Conservation (phyloP, 225 moss, liverwort and hornwort genomes). For the Anthoceros angustus region DNA sequence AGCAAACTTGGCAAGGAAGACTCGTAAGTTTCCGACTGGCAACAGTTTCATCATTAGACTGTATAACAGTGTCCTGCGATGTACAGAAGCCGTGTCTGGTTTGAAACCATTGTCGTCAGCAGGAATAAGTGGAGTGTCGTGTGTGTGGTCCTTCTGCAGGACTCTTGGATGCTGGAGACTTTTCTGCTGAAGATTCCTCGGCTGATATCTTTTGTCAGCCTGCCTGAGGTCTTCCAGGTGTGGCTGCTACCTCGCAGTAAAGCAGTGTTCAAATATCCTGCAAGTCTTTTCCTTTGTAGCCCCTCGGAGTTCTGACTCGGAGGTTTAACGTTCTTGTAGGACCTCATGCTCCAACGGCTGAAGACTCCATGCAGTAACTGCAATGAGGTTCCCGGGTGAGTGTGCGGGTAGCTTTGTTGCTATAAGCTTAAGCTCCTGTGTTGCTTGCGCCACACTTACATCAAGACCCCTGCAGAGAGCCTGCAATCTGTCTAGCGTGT, state of each 20-base stretch:
- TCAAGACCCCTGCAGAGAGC: slow-evolving; percentile 28
- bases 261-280: not conserved
- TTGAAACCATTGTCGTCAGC: too few relatives aligned
- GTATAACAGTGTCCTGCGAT: too few relatives aligned
- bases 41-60: too few relatives aligned
- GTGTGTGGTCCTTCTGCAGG: not conserved
- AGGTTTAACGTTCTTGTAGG: slow-evolving; percentile 11
- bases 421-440: too few relatives aligned
- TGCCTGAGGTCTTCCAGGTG: slow-evolving; percentile 46
- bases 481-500: slow-evolving; percentile 79
- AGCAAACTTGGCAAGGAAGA: not conserved
- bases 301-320: not conserved
- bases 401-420: not conserved
- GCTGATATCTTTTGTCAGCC: slow-evolving; percentile 15
- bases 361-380: slow-evolving; percentile 22
- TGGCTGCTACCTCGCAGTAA: not conserved
- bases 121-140: too few relatives aligned
- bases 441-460: too few relatives aligned
- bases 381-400: slow-evolving; percentile 21
- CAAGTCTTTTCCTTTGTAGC: not conserved
- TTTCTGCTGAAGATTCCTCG: slow-evolving; percentile 23
- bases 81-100: too few relatives aligned
- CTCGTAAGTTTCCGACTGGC: not conserved
- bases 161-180: slow-evolving; percentile 12
- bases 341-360: slow-evolving; percentile 28